Conservation (phyloP, 768 basidiomycete genomes). For the Clitopilus passeckerianus region DNA sequence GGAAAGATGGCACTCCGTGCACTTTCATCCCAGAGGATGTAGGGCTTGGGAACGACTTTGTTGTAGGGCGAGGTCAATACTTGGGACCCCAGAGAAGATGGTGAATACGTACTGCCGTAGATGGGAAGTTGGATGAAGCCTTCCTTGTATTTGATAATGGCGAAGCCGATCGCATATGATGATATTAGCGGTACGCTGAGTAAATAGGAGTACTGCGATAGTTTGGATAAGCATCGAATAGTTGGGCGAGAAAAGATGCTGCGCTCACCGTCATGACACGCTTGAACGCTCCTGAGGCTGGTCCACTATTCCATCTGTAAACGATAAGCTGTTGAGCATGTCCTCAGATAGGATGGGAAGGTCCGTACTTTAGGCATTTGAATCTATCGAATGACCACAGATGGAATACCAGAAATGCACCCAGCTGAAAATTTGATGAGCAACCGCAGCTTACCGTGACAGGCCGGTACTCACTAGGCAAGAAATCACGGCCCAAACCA, state of each 20-base stretch:
- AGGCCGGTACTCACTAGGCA: constrained; percentile 34
- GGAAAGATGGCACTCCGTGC: constrained; percentile 56
- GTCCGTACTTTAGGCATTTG: constrained; percentile 57
- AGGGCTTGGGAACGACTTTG: constrained; percentile 64
- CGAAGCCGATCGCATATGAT: constrained; percentile 56
- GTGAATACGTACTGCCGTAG: constrained; percentile 41
- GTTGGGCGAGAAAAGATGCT: background rate
- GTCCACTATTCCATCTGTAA: constrained; percentile 63
- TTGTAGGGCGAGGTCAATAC: constrained; percentile 1
- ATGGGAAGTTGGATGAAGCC: constrained; percentile 47
- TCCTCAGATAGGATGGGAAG: background rate
- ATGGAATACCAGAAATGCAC: constrained; percentile 62
- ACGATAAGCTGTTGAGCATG: background rate
- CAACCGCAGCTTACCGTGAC: too few relatives aligned
- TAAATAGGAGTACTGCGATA: constrained; percentile 66
- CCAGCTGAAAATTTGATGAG: constrained; percentile 35
- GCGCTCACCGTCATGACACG: constrained; percentile 76
- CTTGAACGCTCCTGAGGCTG: constrained; percentile 72
- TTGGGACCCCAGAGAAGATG: background rate
- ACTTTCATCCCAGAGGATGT: constrained; percentile 43
- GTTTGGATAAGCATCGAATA: background rate
- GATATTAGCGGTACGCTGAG: constrained; percentile 56
- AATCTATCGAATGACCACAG: constrained; percentile 81
- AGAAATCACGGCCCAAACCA: constrained; percentile 60
- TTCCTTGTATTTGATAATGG: constrained; percentile 68